These are phyloP conservation scores for Cyphellophora attinorum DNA, from an alignment of 2,329 filamentous ascomycete species.

Conservation along the genomic window DNA sequence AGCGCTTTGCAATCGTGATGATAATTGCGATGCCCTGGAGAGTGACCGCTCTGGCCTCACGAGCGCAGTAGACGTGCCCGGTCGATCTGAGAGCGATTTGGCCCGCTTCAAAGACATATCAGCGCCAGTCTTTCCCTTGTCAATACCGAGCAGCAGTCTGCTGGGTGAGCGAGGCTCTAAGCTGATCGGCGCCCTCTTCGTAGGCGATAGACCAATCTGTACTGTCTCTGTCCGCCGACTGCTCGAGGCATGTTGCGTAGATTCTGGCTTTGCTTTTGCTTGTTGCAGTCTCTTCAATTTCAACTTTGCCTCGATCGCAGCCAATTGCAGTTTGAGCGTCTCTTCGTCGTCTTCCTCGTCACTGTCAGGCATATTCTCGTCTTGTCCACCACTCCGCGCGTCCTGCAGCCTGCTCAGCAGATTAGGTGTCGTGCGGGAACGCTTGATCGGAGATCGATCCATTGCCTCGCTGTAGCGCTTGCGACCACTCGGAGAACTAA, in stretches of 20 bases:
- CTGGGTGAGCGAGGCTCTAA: conserved; percentile 63
- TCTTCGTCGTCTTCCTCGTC: conserved; percentile 80
- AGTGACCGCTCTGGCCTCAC: conserved; percentile 2
- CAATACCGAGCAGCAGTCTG: conserved; percentile 73
- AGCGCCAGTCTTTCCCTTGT: conserved; percentile 70
- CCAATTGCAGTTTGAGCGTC: conserved; percentile 72
- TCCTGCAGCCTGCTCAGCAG: conserved; percentile 24
- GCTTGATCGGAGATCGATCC: conserved; percentile 57
- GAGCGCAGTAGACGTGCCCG: conserved; percentile 6
- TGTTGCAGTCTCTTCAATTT: conserved; percentile 66
- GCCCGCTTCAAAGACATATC: conserved; percentile 79
- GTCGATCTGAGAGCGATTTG: conserved; percentile 5
- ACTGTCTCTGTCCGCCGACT: conserved; percentile 30
- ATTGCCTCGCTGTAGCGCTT: conserved; percentile 62
- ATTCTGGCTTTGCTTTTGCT: conserved; percentile 3
- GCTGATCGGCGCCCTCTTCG: conserved; percentile 38
- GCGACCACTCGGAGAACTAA: conserved; percentile 68
- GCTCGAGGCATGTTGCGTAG: neutral
- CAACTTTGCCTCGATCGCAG: conserved; percentile 79
- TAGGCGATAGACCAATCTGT: conserved; percentile 69
- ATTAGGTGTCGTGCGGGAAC: conserved; percentile 33
- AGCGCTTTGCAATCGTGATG: conserved; percentile 18
- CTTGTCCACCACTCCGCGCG: conserved; percentile 19
- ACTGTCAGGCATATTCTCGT: conserved; percentile 37
- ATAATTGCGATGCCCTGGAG: conserved; percentile 4